Conservation (phyloP, 2,329 filamentous ascomycete genomes). For the Sordariomycetes sp. region DNA sequence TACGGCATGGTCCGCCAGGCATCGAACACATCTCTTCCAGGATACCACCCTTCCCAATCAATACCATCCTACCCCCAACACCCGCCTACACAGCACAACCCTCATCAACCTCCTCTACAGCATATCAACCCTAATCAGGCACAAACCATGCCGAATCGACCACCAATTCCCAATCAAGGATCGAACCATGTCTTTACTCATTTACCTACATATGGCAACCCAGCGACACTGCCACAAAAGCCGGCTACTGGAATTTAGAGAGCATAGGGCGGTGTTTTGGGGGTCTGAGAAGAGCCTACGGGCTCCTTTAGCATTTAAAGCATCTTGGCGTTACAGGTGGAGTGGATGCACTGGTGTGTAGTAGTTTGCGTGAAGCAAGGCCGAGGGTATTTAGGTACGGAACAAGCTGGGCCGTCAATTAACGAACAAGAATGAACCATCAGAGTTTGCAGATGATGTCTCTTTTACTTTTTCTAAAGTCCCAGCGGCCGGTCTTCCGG, state of each 20-base stretch:
- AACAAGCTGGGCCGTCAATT: too few species aligned
- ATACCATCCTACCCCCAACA: conserved; percentile 24
- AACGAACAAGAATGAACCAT: too few species aligned
- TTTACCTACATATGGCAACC: conserved; percentile 49
- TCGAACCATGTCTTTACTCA: conserved; percentile 39
- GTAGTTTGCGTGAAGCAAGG: too few species aligned
- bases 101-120: conserved; percentile 4
- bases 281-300: conserved; percentile 8
- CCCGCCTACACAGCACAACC: conserved; percentile 21
- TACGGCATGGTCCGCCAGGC: conserved; percentile 49
- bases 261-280: conserved; percentile 18
- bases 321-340: conserved; percentile 29
- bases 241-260: conserved; percentile 38
- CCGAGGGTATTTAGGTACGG: too few species aligned
- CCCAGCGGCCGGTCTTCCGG: conserved; percentile 16
- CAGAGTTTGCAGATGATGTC: not conserved
- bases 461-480: conserved; percentile 6
- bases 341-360: too few species aligned
- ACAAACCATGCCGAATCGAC: conserved; percentile 37
- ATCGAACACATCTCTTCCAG: conserved; percentile 43
- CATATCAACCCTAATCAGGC: conserved; percentile 13
- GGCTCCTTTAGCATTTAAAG: conserved; percentile 13
- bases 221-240: conserved; percentile 50
- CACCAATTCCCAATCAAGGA: conserved; percentile 28
- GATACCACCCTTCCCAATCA: conserved; percentile 33